Conservation (phyloP, 2,329 filamentous ascomycete species). For the Stachybotrys chartarum region DNA sequence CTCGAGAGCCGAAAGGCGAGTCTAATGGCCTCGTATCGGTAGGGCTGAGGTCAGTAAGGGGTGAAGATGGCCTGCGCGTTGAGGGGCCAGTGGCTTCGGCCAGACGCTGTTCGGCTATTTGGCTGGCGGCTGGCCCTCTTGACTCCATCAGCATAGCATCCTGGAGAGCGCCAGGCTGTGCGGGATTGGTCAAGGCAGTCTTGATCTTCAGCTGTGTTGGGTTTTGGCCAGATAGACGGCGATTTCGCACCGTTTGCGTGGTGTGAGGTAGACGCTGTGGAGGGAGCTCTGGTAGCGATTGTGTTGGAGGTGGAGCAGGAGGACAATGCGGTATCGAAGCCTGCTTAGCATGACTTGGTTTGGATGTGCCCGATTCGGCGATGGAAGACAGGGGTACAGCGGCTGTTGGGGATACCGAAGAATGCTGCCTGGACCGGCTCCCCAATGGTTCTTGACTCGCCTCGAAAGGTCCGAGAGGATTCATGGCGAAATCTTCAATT, state of each 20-base stretch:
- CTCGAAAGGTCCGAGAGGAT: constrained; percentile 43
- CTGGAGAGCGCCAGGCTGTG: neutral
- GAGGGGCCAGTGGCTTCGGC: neutral
- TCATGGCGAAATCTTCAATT: constrained; percentile 74
- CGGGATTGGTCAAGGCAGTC: constrained; percentile 37
- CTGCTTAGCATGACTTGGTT: constrained; percentile 9
- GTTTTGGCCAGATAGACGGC: constrained; percentile 75
- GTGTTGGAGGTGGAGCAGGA: constrained; percentile 40
- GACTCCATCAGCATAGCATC: constrained; percentile 1
- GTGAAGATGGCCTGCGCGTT: constrained; percentile 13
- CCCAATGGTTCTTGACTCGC: constrained; percentile 54
- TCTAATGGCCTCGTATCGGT: constrained; percentile 16
- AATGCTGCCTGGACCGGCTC: neutral
- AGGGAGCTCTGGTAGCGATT: constrained; percentile 38
- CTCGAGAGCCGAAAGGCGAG: constrained; percentile 24
- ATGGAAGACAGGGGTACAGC: constrained; percentile 55
- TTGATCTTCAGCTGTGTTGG: constrained; percentile 84
- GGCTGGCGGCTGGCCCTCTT: neutral
- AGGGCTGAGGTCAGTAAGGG: constrained; percentile 18
- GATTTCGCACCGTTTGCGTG: constrained; percentile 56
- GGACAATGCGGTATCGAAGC: constrained; percentile 8
- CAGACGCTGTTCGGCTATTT: neutral
- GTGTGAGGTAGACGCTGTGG: constrained; percentile 20
- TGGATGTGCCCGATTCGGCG: constrained; percentile 44
- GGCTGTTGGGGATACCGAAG: neutral